Percentiles rank a stretch among this genome's conserved stretches.
Conservation (phyloP, 73 alveolate genomes). For the Tetrahymena malaccensis region DNA sequence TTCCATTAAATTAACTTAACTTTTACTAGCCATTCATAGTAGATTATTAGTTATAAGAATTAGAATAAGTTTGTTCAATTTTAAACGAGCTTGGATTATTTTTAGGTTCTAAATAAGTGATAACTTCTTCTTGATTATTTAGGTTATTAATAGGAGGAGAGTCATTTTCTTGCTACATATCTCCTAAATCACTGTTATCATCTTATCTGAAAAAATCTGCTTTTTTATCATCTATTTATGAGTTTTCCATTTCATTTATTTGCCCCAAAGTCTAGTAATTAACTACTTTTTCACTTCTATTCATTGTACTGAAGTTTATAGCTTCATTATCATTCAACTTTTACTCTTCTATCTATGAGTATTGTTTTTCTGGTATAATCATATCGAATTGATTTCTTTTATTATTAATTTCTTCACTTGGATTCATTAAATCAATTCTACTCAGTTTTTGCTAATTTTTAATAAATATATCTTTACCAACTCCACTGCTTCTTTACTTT, state of each 20-base stretch:
- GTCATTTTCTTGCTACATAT: not conserved
- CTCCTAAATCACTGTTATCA: not conserved
- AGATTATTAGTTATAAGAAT: not conserved
- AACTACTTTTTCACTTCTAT: not conserved
- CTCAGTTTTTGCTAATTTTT: not conserved
- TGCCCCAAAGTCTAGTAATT: not conserved
- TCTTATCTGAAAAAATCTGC: not conserved
- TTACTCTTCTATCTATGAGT: not conserved
- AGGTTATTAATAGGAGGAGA: not conserved
- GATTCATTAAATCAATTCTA: not conserved
- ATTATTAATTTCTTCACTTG: not conserved
- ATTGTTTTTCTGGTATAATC: not conserved
- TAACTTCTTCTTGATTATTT: not conserved
- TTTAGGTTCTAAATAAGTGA: not conserved
- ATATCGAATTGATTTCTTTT: not conserved
- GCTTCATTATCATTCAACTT: not conserved
- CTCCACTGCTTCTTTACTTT: not conserved
- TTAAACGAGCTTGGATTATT: not conserved
- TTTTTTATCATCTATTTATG: not conserved
- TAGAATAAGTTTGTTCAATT: not conserved
- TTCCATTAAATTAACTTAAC: not conserved
- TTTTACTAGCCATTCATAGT: not conserved
- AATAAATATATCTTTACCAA: not conserved
- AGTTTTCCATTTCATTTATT: not conserved
- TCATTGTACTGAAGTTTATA: not conserved